Evolutionary conservation across 2,329 filamentous ascomycete species (phyloP), one percentile per base, ranked within the genome.

Genomic region (Colletotrichum spaethianum): DNA sequence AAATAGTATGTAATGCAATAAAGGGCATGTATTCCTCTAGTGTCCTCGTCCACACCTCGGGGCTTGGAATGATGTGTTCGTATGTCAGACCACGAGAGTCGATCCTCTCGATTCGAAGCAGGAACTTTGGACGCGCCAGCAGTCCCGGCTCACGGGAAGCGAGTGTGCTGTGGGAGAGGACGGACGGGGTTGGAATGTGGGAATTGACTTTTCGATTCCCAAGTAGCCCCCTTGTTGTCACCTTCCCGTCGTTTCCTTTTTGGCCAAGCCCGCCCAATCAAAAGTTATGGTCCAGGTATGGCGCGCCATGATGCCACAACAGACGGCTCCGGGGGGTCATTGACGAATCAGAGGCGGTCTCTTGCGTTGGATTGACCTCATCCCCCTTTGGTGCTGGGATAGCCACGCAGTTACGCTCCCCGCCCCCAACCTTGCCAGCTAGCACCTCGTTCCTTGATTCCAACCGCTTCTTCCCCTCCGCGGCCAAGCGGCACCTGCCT

Each of bases 221-320:
- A 20, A 56, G 50, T 33, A 38, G 20, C 31, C 33, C n/a, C 63
- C 68, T 26, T 61, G 67, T n/a, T 26, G 20, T 50, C 48, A 48
- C 59, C 63, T 40, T 44, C 40, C 63, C 26, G 38, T 44, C 56
- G 48, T 71, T 70, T 71, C 68, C 68, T 40, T 63, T 71, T 71
- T 61, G 28, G 56, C 56, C 16, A 56, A 28, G 9, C 3, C 23
- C 23, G 50, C 26, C 68, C 68, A 71, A 71, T 71, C 56, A 68
- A 36, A 36, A 20, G 36, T 14, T 26, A 14, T n/a, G 20, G 4
- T 46, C 31, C 16, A 23, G 36, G 31, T n/a, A 36, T 36, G 55
- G 31, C 28, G 23, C 33, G 38, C n/a, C 23, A 36, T 20, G 46
- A 40, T 57, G 20, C 38, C 63, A 70, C 38, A 60, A 31, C 55